Percentiles rank a stretch among this genome's conserved stretches.
Evolutionary conservation across 1,284 basidiomycete genomes (phyloP).

Genomic region (Chalciporus piperatoides): DNA sequence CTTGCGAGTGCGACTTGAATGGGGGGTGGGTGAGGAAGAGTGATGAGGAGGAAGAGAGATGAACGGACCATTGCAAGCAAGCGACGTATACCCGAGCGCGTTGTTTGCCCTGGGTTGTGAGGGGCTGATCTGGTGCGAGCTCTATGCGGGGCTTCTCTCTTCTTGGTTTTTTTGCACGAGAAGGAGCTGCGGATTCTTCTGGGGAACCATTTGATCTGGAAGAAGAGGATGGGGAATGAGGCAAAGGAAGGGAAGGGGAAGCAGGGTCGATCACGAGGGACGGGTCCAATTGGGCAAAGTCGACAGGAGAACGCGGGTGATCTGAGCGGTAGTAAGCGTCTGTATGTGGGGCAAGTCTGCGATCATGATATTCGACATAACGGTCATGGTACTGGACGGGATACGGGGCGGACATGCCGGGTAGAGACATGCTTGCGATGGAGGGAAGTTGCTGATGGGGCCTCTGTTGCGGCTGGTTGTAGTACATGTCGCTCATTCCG

Average conservation of each 20-base stretch:
- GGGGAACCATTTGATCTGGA: not conserved
- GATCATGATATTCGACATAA: not conserved
- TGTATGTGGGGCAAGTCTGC: not conserved
- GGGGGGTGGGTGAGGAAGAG: constrained; percentile 2
- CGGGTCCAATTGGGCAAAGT: constrained; percentile 10
- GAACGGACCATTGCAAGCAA: constrained; percentile 65
- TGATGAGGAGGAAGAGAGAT: not conserved
- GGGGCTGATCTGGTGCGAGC: constrained; percentile 66
- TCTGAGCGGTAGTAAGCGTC: constrained; percentile 7
- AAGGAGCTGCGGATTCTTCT: not conserved
- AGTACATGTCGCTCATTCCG: constrained; percentile 8
- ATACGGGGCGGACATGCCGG: not conserved
- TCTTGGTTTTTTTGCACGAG: constrained; percentile 38
- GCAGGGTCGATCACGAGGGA: constrained; percentile 1
- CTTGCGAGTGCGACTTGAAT: constrained; percentile 62
- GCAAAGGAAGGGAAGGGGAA: not conserved
- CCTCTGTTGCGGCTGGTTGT: constrained; percentile 11
- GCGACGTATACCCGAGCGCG: constrained; percentile 74
- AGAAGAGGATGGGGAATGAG: not conserved
- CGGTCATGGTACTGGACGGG: not conserved
- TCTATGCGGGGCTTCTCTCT: constrained; percentile 61
- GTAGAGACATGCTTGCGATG: constrained; percentile 24
- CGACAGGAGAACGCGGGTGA: not conserved
- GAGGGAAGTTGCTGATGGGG: constrained; percentile 8
- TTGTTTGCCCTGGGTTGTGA: constrained; percentile 70